A percentile compares a stretch with the other conserved stretches of the same genome.
These are phyloP conservation scores for Teratosphaeria destructans DNA, from an alignment of 2,329 filamentous ascomycete species.

Conservation along the genomic window DNA sequence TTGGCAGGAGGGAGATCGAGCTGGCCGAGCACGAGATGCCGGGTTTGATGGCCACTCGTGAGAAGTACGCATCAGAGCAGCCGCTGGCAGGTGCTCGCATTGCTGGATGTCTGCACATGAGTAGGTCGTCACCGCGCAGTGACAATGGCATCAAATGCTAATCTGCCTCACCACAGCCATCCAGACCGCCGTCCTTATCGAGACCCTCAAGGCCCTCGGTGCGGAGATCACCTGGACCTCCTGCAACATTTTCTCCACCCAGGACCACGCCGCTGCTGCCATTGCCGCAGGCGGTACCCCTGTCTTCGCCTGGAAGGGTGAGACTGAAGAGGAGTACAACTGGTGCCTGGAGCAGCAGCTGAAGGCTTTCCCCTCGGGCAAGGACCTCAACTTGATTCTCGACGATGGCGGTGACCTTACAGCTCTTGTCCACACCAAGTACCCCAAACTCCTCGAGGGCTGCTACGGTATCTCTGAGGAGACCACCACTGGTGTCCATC, in stretches of 20 bases:
- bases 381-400: conserved; percentile 97
- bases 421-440: conserved; percentile 91
- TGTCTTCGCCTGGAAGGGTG: conserved; percentile 75
- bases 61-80: conserved; percentile 86
- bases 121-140: conserved; percentile 30
- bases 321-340: conserved; percentile 99
- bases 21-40: conserved; percentile 89
- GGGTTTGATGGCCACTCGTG: conserved; percentile 89
- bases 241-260: conserved; percentile 99
- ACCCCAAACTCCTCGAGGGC: conserved; percentile 95
- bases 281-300: conserved; percentile 89
- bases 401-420: conserved; percentile 98
- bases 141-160: background rate
- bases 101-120: conserved; percentile 98
- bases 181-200: conserved; percentile 98
- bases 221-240: conserved; percentile 98
- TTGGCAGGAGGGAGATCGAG: conserved; percentile 98
- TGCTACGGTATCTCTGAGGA: conserved; percentile 99
- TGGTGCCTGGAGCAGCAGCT: conserved; percentile 99
- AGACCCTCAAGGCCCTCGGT: conserved; percentile 88
- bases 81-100: conserved; percentile 90
- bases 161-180: conserved; percentile 49
- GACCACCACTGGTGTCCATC: conserved; percentile 99
- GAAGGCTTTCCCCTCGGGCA: conserved; percentile 86
- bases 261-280: conserved; percentile 95